These are phyloP conservation scores for Carex littledalei DNA, from an alignment of 176 grass and related monocot species.

Conservation along the genomic window DNA sequence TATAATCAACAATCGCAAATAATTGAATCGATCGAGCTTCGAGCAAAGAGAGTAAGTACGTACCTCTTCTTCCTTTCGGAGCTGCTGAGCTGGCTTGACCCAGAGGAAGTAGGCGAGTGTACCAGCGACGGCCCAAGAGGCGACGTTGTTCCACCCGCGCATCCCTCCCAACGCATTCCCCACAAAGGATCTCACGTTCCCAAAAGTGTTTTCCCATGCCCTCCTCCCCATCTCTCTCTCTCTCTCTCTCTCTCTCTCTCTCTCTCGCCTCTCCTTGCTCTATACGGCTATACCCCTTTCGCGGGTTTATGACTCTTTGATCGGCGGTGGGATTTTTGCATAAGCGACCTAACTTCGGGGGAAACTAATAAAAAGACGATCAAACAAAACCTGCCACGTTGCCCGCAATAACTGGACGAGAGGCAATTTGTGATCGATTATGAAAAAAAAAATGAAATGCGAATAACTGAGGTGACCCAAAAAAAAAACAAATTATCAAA, in stretches of 20 bases:
- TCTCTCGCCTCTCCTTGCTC: neutral
- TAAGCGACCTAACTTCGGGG: neutral
- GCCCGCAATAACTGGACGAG: too few relatives aligned
- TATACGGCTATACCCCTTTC: neutral
- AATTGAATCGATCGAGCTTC: neutral
- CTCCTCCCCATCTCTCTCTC: conserved; percentile 38
- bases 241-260: neutral
- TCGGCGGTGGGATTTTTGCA: neutral
- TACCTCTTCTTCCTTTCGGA: conserved; percentile 88
- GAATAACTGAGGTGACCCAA: too few relatives aligned
- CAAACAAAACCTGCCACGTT: too few relatives aligned
- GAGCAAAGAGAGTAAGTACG: neutral
- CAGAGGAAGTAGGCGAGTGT: conserved; percentile 97
- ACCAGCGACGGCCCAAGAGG: conserved; percentile 89
- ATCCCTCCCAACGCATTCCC: conserved; percentile 87
- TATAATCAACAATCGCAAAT: neutral
- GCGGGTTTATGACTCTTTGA: neutral
- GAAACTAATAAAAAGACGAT: too few relatives aligned
- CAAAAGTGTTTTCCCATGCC: conserved; percentile 38
- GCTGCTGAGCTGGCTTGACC: conserved; percentile 64
- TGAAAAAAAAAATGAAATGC: too few relatives aligned
- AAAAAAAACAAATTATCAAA: too few relatives aligned
- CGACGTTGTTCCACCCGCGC: conserved; percentile 75
- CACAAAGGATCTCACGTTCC: conserved; percentile 73
- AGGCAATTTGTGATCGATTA: too few relatives aligned